Evolutionary conservation across 306 rosid genomes (phyloP).

Genomic region (Lathyrus tuberosus): DNA sequence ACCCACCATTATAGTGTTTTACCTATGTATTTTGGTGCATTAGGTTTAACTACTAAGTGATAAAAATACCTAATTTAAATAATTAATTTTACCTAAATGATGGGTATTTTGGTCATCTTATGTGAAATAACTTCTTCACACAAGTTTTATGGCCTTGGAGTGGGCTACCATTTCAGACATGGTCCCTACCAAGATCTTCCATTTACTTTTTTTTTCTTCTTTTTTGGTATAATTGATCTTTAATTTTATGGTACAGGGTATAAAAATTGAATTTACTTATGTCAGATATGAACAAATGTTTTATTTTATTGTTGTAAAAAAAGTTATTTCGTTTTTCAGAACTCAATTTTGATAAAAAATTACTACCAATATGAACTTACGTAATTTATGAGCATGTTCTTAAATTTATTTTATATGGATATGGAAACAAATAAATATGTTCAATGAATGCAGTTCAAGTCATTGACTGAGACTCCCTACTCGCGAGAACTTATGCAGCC

Average conservation of each 20-base stretch:
- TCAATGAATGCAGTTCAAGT: no score
- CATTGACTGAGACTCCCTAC: no score
- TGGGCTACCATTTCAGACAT: background rate
- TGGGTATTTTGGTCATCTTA: background rate
- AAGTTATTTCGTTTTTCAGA: no score
- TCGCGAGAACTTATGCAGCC: no score
- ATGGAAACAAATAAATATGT: no score
- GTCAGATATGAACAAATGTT: background rate
- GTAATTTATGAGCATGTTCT: no score
- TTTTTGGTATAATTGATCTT: background rate
- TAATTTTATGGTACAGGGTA: background rate
- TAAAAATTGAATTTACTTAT: background rate
- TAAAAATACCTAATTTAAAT: conserved; percentile 34
- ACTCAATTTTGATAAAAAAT: no score
- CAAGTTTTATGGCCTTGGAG: background rate
- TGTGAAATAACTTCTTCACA: background rate
- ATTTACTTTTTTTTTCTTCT: background rate
- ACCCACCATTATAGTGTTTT: conserved; percentile 28
- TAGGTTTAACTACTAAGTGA: conserved; percentile 16
- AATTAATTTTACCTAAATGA: background rate
- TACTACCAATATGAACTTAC: no score
- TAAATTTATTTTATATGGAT: no score
- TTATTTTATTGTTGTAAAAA: no score
- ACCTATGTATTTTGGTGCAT: conserved; percentile 20
- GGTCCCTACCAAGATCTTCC: background rate